phyloP scores from a whole-genome alignment of 805 yeast species.

The Kodamaea neixiangensis region DNA sequence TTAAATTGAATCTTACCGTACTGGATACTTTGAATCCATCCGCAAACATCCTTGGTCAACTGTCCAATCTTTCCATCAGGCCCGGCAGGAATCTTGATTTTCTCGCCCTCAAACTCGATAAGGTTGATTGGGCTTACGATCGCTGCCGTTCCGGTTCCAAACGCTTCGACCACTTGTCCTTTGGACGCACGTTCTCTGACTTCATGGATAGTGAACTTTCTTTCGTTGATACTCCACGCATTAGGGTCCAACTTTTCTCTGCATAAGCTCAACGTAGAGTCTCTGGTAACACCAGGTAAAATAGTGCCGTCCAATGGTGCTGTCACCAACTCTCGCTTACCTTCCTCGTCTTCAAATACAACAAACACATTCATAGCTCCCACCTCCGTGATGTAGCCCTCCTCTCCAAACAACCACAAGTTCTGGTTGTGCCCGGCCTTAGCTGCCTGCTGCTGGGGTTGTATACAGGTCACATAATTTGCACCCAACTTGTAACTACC shows the following conservation, averaged over 20 bases:
- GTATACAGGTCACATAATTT: slow-evolving; percentile 93
- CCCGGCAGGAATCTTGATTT: slow-evolving; percentile 70
- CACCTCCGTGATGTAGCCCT: slow-evolving; percentile 84
- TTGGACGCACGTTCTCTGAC: slow-evolving; percentile 71
- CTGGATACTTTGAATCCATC: slow-evolving; percentile 88
- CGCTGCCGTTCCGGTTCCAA: slow-evolving; percentile 98
- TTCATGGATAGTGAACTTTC: slow-evolving; percentile 79
- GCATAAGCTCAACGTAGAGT: slow-evolving; percentile 77
- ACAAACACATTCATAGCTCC: slow-evolving; percentile 97
- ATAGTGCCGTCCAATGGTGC: slow-evolving; percentile 98
- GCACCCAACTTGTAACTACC: slow-evolving; percentile 97
- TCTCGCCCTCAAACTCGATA: slow-evolving; percentile 75
- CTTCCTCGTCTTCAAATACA: slow-evolving; percentile 76
- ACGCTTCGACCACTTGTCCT: slow-evolving; percentile 89
- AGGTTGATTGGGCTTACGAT: slow-evolving; percentile 90
- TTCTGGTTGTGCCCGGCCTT: slow-evolving; percentile 90
- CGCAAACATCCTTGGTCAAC: slow-evolving; percentile 71
- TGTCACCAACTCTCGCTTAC: slow-evolving; percentile 88
- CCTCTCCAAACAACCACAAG: slow-evolving; percentile 93
- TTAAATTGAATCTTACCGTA: slow-evolving; percentile 78
- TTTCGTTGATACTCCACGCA: slow-evolving; percentile 83
- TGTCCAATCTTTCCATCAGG: slow-evolving; percentile 79
- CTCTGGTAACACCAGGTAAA: slow-evolving; percentile 95
- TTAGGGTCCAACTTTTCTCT: slow-evolving; percentile 69
- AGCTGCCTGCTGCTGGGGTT: slow-evolving; percentile 90